These are phyloP conservation scores for Pelagomonas calceolata DNA, from an alignment of 108 stramenopile genomes.

Conservation along the genomic window DNA sequence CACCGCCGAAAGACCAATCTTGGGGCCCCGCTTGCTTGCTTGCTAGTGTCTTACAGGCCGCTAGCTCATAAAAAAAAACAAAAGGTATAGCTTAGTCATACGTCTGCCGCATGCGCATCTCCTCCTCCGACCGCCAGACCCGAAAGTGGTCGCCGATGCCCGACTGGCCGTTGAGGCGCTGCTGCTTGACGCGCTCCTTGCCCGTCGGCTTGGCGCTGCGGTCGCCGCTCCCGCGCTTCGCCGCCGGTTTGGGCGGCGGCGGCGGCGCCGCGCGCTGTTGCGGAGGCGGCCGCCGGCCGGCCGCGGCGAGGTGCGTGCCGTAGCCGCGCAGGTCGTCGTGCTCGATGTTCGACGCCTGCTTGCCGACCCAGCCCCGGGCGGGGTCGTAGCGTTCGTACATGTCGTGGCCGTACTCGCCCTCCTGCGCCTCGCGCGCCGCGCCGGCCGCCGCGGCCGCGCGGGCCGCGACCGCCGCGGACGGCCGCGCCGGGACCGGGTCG, in stretches of 20 bases:
- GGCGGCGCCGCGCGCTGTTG: background rate
- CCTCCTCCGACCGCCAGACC: slow-evolving; percentile 27
- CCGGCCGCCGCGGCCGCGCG: background rate
- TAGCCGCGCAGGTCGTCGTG: background rate
- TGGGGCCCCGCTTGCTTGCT: too few relatives aligned
- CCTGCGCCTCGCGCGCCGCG: background rate
- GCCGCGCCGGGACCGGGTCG: background rate
- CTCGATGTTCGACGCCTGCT: background rate
- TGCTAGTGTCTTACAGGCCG: too few relatives aligned
- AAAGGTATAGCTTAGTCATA: slow-evolving; percentile 29
- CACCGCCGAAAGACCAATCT: too few relatives aligned
- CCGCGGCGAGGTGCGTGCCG: background rate
- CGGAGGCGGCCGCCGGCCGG: background rate
- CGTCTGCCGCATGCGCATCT: slow-evolving; percentile 30
- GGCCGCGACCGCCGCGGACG: background rate
- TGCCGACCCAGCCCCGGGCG: background rate
- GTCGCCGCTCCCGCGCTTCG: background rate
- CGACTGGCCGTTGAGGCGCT: slow-evolving; percentile 28
- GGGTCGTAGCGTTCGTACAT: background rate
- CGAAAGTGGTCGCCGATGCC: slow-evolving; percentile 29
- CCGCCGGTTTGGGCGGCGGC: background rate
- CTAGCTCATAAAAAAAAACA: too few relatives aligned
- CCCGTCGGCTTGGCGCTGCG: background rate
- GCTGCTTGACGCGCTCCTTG: slow-evolving; percentile 31
- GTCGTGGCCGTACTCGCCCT: background rate